These are phyloP conservation scores for Beauveria varroae DNA, from an alignment of 2,329 filamentous ascomycete species.

Conservation along the genomic window DNA sequence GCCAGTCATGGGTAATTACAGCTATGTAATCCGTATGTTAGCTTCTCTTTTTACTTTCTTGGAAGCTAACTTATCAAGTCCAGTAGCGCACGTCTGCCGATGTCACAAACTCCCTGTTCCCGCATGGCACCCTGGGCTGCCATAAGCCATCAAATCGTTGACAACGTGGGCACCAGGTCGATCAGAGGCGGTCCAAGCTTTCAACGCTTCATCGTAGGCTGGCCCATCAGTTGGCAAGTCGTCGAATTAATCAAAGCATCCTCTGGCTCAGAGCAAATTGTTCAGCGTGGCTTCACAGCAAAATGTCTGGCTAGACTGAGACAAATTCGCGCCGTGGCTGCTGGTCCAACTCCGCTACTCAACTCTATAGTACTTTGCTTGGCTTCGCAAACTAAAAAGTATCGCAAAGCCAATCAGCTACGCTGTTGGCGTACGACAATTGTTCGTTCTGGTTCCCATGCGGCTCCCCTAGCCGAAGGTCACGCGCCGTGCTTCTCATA, in stretches of 20 bases:
- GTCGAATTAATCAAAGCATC: too few relatives aligned
- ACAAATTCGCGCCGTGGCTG: neutral
- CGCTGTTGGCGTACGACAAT: neutral
- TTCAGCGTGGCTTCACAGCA: neutral
- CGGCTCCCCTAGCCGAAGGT: neutral
- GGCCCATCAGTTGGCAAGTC: neutral
- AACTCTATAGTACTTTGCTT: neutral
- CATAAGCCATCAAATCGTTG: neutral
- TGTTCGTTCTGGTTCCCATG: neutral
- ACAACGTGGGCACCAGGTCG: neutral
- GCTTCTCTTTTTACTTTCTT: neutral
- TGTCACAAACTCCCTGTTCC: neutral
- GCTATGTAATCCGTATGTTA: too few relatives aligned
- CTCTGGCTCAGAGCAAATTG: too few relatives aligned
- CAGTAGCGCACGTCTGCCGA: neutral
- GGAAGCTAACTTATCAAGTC: neutral
- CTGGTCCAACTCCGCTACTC: neutral
- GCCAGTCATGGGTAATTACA: neutral
- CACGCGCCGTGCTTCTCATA: neutral
- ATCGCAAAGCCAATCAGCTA: neutral
- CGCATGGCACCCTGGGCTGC: neutral
- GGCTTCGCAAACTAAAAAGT: neutral
- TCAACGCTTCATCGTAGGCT: neutral
- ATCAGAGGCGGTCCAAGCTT: neutral
- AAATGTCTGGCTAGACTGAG: neutral